Evolutionary conservation across 78 protist species (phyloP).

Genomic region (Blattamonas nauphoetae): DNA sequence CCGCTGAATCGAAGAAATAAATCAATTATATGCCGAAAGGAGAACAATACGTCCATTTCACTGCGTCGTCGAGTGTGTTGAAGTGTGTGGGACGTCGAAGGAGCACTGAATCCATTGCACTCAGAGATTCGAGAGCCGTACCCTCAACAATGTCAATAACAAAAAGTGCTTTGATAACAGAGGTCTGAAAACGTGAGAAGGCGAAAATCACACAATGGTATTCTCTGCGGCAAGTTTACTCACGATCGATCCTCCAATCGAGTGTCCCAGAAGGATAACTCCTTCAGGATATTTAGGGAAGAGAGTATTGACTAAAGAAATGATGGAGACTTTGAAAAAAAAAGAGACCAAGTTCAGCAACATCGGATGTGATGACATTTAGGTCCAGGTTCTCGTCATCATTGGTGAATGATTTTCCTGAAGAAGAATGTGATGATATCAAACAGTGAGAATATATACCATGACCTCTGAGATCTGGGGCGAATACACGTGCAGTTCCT

Average conservation of each 20-base stretch:
- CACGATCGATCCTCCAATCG: background rate
- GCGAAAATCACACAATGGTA: background rate
- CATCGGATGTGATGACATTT: background rate
- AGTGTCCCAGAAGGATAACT: background rate
- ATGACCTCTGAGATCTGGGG: background rate
- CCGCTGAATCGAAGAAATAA: no score
- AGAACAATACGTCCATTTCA: background rate
- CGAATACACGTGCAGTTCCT: background rate
- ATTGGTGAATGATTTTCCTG: background rate
- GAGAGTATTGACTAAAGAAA: background rate
- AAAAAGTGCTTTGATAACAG: background rate
- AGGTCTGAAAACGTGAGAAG: background rate
- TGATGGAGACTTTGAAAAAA: background rate
- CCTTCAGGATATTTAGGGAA: background rate
- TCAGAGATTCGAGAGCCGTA: background rate
- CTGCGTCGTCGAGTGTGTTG: background rate
- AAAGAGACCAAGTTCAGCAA: background rate
- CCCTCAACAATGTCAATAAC: background rate
- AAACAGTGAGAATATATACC: background rate
- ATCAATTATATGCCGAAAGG: no score
- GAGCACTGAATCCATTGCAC: background rate
- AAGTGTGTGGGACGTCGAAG: background rate
- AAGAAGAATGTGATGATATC: background rate
- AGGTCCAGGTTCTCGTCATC: background rate
- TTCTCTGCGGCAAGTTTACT: background rate